Percentiles rank a stretch among this genome's conserved stretches.
phyloP scores from a whole-genome alignment of 2,329 filamentous ascomycete species.

The Calonectria leucothoes region DNA sequence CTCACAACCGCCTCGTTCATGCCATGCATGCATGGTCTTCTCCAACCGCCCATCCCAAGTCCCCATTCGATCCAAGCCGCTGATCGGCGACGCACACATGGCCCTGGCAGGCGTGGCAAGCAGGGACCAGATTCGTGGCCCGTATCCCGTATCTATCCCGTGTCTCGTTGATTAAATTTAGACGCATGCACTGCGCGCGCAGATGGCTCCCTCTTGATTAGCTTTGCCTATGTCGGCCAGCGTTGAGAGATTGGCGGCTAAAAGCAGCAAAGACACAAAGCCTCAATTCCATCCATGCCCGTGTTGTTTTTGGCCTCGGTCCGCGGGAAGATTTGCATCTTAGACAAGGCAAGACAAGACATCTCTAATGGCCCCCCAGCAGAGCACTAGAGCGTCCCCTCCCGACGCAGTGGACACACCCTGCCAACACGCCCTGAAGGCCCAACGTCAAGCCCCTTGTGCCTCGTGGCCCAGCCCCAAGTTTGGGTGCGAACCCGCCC shows the following conservation, averaged over 20 bases:
- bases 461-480: conserved; percentile 28
- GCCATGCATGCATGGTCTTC: conserved; percentile 6
- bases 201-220: conserved; percentile 19
- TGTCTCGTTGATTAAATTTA: not conserved
- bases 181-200: not conserved
- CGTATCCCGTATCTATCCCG: not conserved
- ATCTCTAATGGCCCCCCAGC: not conserved
- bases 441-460: conserved; percentile 10
- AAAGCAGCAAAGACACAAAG: not conserved
- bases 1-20: conserved; percentile 14
- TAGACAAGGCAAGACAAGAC: not conserved
- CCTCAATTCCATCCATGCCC: not conserved
- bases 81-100: conserved; percentile 11
- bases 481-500: conserved; percentile 6
- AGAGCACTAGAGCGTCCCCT: not conserved
- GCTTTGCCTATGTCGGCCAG: conserved; percentile 1
- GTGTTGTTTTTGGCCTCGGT: not conserved
- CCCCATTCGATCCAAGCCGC: conserved; percentile 13
- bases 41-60: conserved; percentile 1
- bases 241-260: not conserved
- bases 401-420: conserved; percentile 37
- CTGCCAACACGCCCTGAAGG: conserved; percentile 15
- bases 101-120: conserved; percentile 1
- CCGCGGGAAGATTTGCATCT: not conserved
- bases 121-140: not conserved